Evolutionary conservation across 306 rosid species (phyloP), one percentile per base, ranked within the genome.

Genomic region (Carpinus fangiana): DNA sequence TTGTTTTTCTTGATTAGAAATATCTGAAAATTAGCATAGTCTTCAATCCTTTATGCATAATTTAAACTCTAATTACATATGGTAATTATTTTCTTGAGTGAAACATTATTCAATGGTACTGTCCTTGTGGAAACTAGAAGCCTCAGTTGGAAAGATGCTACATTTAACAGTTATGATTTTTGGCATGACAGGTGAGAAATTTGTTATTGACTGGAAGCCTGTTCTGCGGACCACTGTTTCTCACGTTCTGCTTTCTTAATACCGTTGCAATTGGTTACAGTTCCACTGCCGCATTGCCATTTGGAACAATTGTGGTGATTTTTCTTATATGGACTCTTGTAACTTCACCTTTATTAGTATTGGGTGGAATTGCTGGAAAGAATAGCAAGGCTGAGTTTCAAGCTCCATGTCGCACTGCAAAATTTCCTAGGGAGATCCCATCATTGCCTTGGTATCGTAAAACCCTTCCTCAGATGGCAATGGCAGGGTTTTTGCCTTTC

Each of bases 301-400:
- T 83, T 64, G 91, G 87, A 73, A 88, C 91, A 70, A 83, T 85
- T 56, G 73, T 83, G 73, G 87, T 85, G 77, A 88, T 88, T 83
- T 85, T 81, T 77, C 86, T 88, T 5, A 83, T 81, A 82, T 88
- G 87, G 91, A 88, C 89, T 28, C 91, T 88, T 73, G 84, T 88
- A 17, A 85, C 87, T 11, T 69, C 91, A 16, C 89, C 89, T 73
- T 83, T 88, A 74, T 55, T 88, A 43, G 77, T 83, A 36, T 70
- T 85, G 65, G 89, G 87, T 3, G 91, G 89, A 20, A 83, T 85
- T 64, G 89, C 86, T 70, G 91, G 84, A 46, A 83, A 74, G 87
- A 83, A 85, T 73, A 85, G 83, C 60, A 52, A 73, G 78, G 55
- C 83, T 51, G 87, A 79, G 51, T 83, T 85, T 77, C 87, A 79